These are phyloP conservation scores for Ophiostoma perfectum DNA, from an alignment of 2,329 filamentous ascomycete species.

Conservation along the genomic window DNA sequence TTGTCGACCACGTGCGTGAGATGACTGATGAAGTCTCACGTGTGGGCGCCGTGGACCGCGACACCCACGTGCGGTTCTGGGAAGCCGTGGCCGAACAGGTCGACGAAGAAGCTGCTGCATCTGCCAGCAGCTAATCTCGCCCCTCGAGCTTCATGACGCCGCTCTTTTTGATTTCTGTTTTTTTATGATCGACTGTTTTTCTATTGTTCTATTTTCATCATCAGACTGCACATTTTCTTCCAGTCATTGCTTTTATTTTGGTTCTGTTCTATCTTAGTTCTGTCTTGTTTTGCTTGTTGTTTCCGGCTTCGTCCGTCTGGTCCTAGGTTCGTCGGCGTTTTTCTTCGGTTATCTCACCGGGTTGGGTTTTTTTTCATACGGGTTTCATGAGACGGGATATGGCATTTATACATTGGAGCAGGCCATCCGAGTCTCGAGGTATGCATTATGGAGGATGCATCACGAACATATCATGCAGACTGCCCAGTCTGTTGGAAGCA, in stretches of 20 bases:
- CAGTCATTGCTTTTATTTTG: neutral
- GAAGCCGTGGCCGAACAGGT: constrained; percentile 48
- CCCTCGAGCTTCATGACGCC: neutral
- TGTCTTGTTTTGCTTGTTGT: neutral
- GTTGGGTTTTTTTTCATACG: neutral
- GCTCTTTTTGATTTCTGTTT: neutral
- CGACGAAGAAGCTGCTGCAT: neutral
- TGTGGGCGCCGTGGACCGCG: constrained; percentile 62
- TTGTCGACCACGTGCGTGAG: constrained; percentile 61
- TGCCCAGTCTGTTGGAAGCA: neutral
- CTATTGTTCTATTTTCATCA: neutral
- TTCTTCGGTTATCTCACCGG: neutral
- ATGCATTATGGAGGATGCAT: neutral
- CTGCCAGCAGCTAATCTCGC: neutral
- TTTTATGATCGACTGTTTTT: neutral
- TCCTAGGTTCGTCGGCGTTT: neutral
- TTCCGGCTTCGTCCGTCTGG: neutral
- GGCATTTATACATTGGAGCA: constrained; percentile 3
- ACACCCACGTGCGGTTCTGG: constrained; percentile 65
- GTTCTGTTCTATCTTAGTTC: neutral
- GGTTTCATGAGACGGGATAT: constrained; percentile 1
- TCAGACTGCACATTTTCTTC: neutral
- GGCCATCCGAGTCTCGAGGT: neutral
- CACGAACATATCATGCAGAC: neutral
- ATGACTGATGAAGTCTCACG: constrained; percentile 64